phyloP scores from a whole-genome alignment of 2,329 filamentous ascomycete genomes.

The Nigrograna mackinnonii region DNA sequence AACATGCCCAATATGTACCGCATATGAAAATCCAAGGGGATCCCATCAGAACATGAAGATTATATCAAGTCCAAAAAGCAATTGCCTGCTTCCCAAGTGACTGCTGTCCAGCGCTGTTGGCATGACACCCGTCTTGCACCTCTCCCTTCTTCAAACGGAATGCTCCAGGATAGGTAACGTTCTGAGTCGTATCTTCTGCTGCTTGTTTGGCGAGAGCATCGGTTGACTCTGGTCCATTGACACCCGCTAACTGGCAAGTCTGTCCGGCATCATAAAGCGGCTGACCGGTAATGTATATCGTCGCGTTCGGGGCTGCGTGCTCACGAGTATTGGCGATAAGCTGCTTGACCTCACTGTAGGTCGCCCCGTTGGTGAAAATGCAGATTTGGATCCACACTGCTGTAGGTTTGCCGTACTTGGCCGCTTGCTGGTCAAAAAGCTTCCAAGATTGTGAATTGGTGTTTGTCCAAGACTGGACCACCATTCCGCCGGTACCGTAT shows the following conservation, averaged over 20 bases:
- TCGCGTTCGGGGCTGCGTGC: slow-evolving; percentile 3
- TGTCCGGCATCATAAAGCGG: slow-evolving; percentile 5
- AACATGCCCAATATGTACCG: too few relatives aligned
- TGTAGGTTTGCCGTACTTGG: slow-evolving; percentile 9
- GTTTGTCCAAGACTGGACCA: slow-evolving; percentile 11
- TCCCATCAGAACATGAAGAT: too few relatives aligned
- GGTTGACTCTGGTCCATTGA: slow-evolving; percentile 2
- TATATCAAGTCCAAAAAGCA: slow-evolving; percentile 1
- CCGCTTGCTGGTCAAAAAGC: slow-evolving; percentile 8
- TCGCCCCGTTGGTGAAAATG: slow-evolving; percentile 7
- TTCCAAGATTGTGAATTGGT: slow-evolving; percentile 7
- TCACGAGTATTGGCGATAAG: slow-evolving; percentile 4
- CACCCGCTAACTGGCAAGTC: slow-evolving; percentile 3
- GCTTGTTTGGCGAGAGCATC: slow-evolving; percentile 4
- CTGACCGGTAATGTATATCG: slow-evolving; percentile 4
- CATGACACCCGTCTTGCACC: slow-evolving; percentile 4
- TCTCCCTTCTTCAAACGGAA: slow-evolving; percentile 2
- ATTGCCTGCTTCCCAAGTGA: slow-evolving; percentile 3
- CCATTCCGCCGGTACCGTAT: slow-evolving; percentile 9
- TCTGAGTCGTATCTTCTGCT: slow-evolving; percentile 2
- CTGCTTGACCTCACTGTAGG: slow-evolving; percentile 6
- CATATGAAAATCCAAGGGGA: too few relatives aligned
- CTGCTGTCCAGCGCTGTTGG: slow-evolving; percentile 5
- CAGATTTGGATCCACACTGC: slow-evolving; percentile 10
- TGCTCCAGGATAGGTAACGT: slow-evolving; percentile 3